Base-by-base conservation (phyloP, 2,329 filamentous ascomycete species). In the Clonostachys byssicola region DNA sequence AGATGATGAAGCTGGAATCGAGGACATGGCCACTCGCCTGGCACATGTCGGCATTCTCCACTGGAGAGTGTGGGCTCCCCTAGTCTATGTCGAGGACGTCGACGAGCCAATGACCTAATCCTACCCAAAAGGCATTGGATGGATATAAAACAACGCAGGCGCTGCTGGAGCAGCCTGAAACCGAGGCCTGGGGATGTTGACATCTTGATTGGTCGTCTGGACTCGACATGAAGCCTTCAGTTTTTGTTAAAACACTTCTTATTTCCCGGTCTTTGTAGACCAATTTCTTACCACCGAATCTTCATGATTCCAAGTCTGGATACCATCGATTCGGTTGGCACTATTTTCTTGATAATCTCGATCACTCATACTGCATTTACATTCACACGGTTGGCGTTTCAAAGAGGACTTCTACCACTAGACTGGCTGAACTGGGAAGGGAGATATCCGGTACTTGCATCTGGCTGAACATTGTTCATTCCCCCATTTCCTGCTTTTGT, bases 21-120 rank as follows among this genome's bases (percentile, higher is more conserved):
- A 77, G 40, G 85, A 90, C 49, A 81, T 96, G 63, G 83, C 89
- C 1, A 86, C 84, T 41, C 83, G 89, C 42, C 75, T 96, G 44
- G 86, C 89, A 6, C 92, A 96, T 60, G 81, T 96, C 41, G 83
- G 88, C 13, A 77, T 94, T 6, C 70, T 97, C 20, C 91, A 96
- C 66, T 96, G 92, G 91, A 80, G 89, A 43, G 86, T 96, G 4
- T 97, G 92, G 90, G 80, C 81, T 2, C 80, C 81, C 3, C 72
- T 95, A 46, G 82, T 87, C 12, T 96, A 96, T 61, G 54, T 68
- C 13, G 65, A 64, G 23, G 73, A 72, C 30, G 50, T 57, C 33
- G 65, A 71, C 45, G 63, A 62, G 36, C 17, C 36, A 18, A 39
- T 30, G 23, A 30, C 9, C 23, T 30, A 30, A 30, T 30, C 23